These are phyloP conservation scores for Camelina hispida DNA, from an alignment of 345 rosid genomes.

Conservation along the genomic window DNA sequence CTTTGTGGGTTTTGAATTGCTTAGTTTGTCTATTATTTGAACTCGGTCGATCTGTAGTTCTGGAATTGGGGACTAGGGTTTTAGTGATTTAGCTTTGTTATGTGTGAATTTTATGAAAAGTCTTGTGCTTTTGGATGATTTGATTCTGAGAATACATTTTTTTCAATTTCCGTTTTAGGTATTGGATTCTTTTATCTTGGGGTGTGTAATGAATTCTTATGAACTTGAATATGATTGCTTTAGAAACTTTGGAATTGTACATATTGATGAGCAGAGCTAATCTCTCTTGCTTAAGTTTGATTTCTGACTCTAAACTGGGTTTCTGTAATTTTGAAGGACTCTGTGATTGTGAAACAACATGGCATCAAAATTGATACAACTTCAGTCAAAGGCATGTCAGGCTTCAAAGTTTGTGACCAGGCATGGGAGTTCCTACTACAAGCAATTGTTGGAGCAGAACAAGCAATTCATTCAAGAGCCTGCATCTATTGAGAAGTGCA, in stretches of 20 bases:
- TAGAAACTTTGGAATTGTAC: neutral
- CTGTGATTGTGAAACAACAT: slow-evolving; percentile 25
- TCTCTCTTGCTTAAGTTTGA: neutral
- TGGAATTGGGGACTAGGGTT: slow-evolving; percentile 9
- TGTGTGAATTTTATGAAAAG: slow-evolving; percentile 11
- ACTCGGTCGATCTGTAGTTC: slow-evolving; percentile 4
- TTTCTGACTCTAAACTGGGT: neutral
- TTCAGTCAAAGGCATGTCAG: slow-evolving; percentile 67
- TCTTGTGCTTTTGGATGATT: neutral
- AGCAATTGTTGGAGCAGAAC: slow-evolving; percentile 67
- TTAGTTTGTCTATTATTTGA: neutral
- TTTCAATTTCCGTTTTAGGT: neutral
- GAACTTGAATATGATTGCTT: neutral
- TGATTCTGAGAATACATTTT: neutral
- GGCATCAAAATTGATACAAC: slow-evolving; percentile 64
- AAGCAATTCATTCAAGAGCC: slow-evolving; percentile 72
- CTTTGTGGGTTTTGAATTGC: slow-evolving; percentile 12
- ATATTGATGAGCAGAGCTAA: neutral
- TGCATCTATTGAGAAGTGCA: slow-evolving; percentile 65
- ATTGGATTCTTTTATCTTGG: neutral
- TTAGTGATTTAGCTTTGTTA: slow-evolving; percentile 13
- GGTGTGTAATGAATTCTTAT: neutral
- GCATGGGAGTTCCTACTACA: slow-evolving; percentile 60
- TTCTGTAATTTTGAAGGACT: slow-evolving; percentile 12
- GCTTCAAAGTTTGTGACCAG: slow-evolving; percentile 58